Evolutionary conservation across 2,329 filamentous ascomycete genomes (phyloP), one percentile per base, ranked within the genome.

Genomic region (Ophiostoma triangulosporum): DNA sequence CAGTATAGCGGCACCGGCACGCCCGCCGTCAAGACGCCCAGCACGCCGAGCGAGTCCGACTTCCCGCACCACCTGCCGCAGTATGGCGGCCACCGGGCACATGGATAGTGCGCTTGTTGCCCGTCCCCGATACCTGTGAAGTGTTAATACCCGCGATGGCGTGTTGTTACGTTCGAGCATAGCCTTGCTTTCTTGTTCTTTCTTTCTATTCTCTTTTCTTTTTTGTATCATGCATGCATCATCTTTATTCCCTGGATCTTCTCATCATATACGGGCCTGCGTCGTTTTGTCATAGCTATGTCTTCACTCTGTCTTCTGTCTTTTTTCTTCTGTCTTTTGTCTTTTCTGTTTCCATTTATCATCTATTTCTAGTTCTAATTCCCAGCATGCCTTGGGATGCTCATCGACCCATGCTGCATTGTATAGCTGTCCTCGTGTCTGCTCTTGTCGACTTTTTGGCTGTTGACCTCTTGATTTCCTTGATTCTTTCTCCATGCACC

Each of bases 1-100:
- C 45, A 31, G 14, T 36, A 31, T 24, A 32, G 36, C 31, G 45
- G 24, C 36, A n/a, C n/a, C n/a, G 45, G 33, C 40, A 17, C 29
- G 3, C 20, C 50, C 6, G 4, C 49, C 8, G 50, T 56, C 53
- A 57, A 57, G 51, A 50, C 40, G 2, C 56, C 54, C 31, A 59
- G 48, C 29, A 57, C 57, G 20, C 52, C 56, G 26, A 54, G 49
- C 52, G 56, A 57, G 20, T 12, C 50, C 5, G 49, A 38, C 3
- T 57, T 57, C 29, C 52, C 56, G 1, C 48, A 56, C 20, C 50
- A 55, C 35, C 45, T 54, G 24, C 57, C 56, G 9, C 40, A 48
- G 17, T 54, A 36, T 20, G 43, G 51, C 5, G 43, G 46, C 26
- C 54, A 32, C n/a, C 43, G 56, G 35, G 33, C 32, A 33, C 31